These are phyloP conservation scores for Nakazawaea sp. DNA, from an alignment of 805 yeast genomes.

Conservation along the genomic window DNA sequence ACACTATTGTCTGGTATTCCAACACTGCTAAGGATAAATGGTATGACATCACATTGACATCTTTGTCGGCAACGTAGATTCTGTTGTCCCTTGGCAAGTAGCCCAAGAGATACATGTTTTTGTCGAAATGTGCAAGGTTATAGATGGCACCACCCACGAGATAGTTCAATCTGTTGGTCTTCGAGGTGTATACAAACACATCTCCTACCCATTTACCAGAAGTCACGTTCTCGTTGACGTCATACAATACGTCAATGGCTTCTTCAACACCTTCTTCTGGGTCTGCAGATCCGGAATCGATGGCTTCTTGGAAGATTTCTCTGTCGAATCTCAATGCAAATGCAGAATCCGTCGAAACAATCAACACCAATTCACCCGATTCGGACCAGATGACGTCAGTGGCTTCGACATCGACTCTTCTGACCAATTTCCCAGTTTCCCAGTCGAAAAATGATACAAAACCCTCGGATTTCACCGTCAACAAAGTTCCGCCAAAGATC, in stretches of 20 bases:
- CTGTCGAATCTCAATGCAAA: constrained; percentile 73
- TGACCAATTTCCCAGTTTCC: constrained; percentile 79
- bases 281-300: constrained; percentile 49
- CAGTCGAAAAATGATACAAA: constrained; percentile 89
- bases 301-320: constrained; percentile 57
- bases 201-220: constrained; percentile 98
- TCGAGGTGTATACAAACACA: constrained; percentile 87
- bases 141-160: constrained; percentile 91
- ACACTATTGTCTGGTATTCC: constrained; percentile 92
- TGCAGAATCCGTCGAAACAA: constrained; percentile 63
- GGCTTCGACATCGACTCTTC: constrained; percentile 86
- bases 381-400: constrained; percentile 87
- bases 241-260: constrained; percentile 78
- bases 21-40: constrained; percentile 77
- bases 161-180: constrained; percentile 83
- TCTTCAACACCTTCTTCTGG: constrained; percentile 87
- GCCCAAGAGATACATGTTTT: constrained; percentile 78
- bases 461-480: constrained; percentile 80
- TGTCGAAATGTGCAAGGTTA: constrained; percentile 89
- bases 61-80: constrained; percentile 87
- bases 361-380: constrained; percentile 81
- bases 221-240: constrained; percentile 71
- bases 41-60: constrained; percentile 76
- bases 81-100: constrained; percentile 87
- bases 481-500: constrained; percentile 81